Base-by-base conservation (phyloP, 257 asterid species). In the Rauvolfia tetraphylla region DNA sequence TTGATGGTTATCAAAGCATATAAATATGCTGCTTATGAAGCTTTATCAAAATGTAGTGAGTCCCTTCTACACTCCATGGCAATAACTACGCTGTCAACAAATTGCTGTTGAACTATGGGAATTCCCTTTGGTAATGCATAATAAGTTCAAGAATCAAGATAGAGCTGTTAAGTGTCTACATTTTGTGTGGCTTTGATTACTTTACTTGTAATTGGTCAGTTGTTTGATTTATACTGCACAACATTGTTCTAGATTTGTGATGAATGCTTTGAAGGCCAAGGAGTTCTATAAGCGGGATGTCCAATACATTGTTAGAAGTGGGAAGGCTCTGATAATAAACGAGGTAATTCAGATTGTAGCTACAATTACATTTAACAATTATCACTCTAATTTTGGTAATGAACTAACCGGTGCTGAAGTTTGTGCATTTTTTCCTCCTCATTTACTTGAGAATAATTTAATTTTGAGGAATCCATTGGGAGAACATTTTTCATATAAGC, bases 231-330 rank as follows among this genome's bases (percentile, higher is more conserved):
- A 51, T 51, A 29, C 67, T 74, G 80, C 75, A 46, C 54, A 44
- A 7, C 54, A 73, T 49, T 84, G 66, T 78, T 80, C 75, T 87
- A 95, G 99, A 80, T 95, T 95, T 84, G 97, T 95, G 80, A 78
- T 91, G 81, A 95, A 89, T 86, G 98, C 97, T 77, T 75, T 95
- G 80, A 95, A 89, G 81, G 99, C 99, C 79, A 95, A 95, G 80
- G 98, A 95, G 81, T 92, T 95, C 85, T 95, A 90, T 83, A 86
- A 91, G 81, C 85, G 89, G 15, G 99, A 93, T 86, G 99, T 95
- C 75, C 97, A 95, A 79, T 95, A 92, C 89, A 93, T 93, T 78
- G 94, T 95, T 79, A 88, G 96, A 83, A 86, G 88, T 68, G 96
- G 96, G 75, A 89, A 89, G 88, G 98, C 97, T 86, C 87, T 95